These are phyloP conservation scores for Salvia sclarea DNA, from an alignment of 305 asterid genomes.

Conservation along the genomic window DNA sequence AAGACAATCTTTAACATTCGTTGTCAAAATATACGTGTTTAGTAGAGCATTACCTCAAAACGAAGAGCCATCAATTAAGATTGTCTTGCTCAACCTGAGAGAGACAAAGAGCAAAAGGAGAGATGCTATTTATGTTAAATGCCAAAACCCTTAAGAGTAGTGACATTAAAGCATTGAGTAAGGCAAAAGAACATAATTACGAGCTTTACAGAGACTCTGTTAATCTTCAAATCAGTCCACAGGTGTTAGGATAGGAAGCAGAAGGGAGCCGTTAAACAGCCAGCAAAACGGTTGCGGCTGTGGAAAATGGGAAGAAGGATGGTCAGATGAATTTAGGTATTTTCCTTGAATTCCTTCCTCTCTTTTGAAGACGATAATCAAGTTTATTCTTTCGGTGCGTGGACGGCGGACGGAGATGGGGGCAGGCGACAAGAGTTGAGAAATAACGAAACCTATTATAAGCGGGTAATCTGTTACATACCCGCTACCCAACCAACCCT, in stretches of 20 bases:
- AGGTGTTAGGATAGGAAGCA: background rate
- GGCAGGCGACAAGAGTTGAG: too few species aligned
- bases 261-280: background rate
- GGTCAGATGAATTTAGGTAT: too few species aligned
- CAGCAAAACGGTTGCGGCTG: background rate
- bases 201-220: background rate
- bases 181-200: background rate
- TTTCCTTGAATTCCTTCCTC: too few species aligned
- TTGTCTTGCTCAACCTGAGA: constrained; percentile 17
- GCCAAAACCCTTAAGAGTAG: background rate
- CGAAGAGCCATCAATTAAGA: constrained; percentile 48
- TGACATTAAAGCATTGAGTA: constrained; percentile 5
- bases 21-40: background rate
- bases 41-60: constrained; percentile 44
- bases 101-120: background rate
- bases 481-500: too few species aligned
- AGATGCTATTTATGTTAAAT: background rate
- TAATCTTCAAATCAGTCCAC: background rate
- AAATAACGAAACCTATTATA: too few species aligned
- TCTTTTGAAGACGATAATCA: too few species aligned
- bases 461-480: too few species aligned
- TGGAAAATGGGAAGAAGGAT: too few species aligned
- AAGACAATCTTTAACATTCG: background rate
- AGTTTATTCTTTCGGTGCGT: too few species aligned
- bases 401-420: too few species aligned